Evolutionary conservation across 1,284 basidiomycete species (phyloP).

Genomic region (Malassezia brasiliensis): DNA sequence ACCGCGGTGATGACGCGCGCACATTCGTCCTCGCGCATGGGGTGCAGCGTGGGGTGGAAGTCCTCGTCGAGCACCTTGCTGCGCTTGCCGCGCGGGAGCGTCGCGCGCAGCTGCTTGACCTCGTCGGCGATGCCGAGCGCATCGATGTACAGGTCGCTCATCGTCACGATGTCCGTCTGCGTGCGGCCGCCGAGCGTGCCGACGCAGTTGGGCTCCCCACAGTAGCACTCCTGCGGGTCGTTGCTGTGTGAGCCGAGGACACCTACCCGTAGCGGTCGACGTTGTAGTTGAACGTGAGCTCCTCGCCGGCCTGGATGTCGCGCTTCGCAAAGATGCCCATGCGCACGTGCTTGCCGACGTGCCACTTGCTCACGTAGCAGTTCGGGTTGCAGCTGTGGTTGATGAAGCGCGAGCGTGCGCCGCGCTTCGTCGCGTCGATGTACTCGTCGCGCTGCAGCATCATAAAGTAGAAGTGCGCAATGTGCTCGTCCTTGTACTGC

Average conservation of each 20-base stretch:
- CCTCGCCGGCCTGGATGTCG: conserved; percentile 69
- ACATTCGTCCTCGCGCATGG: conserved; percentile 63
- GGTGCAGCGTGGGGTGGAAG: conserved; percentile 62
- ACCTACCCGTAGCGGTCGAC: conserved; percentile 76
- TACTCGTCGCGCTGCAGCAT: conserved; percentile 98
- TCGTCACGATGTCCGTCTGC: conserved; percentile 83
- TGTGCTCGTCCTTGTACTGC: conserved; percentile 82
- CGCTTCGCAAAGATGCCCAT: conserved; percentile 98
- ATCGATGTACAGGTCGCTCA: conserved; percentile 91
- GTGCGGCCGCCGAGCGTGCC: conserved; percentile 96
- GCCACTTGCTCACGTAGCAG: conserved; percentile 99
- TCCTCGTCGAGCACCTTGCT: conserved; percentile 87
- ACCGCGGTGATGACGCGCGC: conserved; percentile 85
- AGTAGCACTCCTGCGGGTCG: conserved; percentile 88
- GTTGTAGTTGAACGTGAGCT: conserved; percentile 98
- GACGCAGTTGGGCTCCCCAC: conserved; percentile 89
- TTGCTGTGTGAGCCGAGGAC: conserved; percentile 53
- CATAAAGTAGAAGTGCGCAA: conserved; percentile 99
- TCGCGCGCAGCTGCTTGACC: conserved; percentile 64
- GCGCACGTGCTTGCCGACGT: conserved; percentile 75
- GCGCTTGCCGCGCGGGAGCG: conserved; percentile 81
- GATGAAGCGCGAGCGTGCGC: conserved; percentile 89
- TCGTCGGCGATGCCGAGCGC: conserved; percentile 93
- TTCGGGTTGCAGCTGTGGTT: conserved; percentile 98
- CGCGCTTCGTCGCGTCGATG: conserved; percentile 94